These are phyloP conservation scores for Bruguiera parviflora DNA, from an alignment of 345 rosid species.

Conservation along the genomic window DNA sequence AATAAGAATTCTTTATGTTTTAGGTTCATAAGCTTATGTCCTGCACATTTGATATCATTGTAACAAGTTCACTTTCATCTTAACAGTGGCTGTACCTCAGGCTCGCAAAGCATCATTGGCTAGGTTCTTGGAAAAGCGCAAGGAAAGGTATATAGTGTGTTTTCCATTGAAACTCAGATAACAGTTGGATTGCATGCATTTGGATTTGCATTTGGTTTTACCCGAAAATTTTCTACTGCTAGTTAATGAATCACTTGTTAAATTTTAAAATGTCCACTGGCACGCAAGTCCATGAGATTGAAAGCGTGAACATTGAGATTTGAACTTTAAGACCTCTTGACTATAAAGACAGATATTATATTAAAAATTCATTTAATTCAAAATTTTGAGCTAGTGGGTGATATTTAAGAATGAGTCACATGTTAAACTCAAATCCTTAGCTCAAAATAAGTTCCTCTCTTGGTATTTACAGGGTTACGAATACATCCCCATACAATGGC, in stretches of 20 bases:
- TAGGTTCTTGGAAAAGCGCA: constrained; percentile 34
- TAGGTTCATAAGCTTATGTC: not conserved
- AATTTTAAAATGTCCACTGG: too few species aligned
- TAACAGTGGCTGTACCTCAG: constrained; percentile 38
- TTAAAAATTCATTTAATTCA: too few species aligned
- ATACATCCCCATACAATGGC: constrained; percentile 16
- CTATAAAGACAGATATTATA: too few species aligned
- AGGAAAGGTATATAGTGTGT: constrained; percentile 25
- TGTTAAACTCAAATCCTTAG: not conserved
- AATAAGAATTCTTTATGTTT: not conserved
- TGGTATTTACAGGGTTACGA: constrained; percentile 12
- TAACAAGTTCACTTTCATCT: not conserved
- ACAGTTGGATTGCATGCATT: too few species aligned
- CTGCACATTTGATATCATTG: not conserved
- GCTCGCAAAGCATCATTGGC: constrained; percentile 34
- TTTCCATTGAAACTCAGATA: not conserved
- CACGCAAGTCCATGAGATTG: too few species aligned
- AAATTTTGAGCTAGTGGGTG: too few species aligned
- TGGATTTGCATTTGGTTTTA: too few species aligned
- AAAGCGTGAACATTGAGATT: too few species aligned
- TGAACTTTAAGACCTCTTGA: too few species aligned
- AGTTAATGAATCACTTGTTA: too few species aligned
- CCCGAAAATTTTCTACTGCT: too few species aligned
- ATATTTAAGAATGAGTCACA: too few species aligned
- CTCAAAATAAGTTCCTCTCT: not conserved